Evolutionary conservation across 495 filamentous ascomycete species (phyloP), one percentile per base, ranked within the genome.

Genomic region (Neurospora sp.): DNA sequence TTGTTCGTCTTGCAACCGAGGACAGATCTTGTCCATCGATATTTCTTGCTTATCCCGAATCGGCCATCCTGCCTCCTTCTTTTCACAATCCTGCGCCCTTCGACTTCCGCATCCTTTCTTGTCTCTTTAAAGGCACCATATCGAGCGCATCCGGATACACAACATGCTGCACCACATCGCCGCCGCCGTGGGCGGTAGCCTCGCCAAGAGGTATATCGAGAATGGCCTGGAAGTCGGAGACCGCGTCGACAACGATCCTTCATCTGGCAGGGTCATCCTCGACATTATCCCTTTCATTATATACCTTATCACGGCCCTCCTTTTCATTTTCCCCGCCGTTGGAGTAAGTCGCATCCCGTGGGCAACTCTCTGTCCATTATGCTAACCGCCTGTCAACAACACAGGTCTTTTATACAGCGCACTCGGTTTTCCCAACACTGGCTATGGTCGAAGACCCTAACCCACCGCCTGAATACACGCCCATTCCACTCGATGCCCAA

Each of bases 361-460:
- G 14, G 18, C 12, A 37, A 1, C 12, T 18, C 31, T 66, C 14
- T 1, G 12, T 18, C 3, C 11, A 48, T 66, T 41, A 41, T 2
- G 70, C 79, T 80, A 74, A 79, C 46, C 37, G 9, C 35, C 27
- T 31, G 37, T 46, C 39, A 37, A 23, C 38, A 20, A 12, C 40
- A 69, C 41, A 86, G 83, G 69, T 82, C 70, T 72, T 74, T 48
- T 86, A 86, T 76, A 83, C 82, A 20, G 76, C 86, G 40, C 74
- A 77, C 37, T 62, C 75, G 70, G 39, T 86, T 69, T 83, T 81
- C 71, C 82, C 84, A 16, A 84, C 82, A 14, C 82, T 86, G 35
- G 81, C 84, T 66, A 85, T 85, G 70, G 78, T 86, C 74, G 85
- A 86, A 72, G 84, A 86, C 75, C 84, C 84, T n/a, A 82, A 80